Evolutionary conservation across 2,329 filamentous ascomycete species (phyloP).

Genomic region (Curvularia sp.): DNA sequence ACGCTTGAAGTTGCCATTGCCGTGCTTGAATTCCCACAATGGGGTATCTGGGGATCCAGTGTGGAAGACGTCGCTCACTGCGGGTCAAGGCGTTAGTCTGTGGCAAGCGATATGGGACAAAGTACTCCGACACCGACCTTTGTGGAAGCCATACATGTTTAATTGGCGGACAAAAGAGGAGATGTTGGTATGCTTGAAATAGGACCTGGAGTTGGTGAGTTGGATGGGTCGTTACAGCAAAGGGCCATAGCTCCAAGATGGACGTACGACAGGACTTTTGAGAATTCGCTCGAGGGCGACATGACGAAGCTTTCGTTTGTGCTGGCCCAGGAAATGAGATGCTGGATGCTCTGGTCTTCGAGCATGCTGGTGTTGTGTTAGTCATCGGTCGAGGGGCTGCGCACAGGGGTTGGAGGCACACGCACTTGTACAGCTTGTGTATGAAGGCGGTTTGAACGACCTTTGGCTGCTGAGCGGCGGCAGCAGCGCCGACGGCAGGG

Average conservation of each 20-base stretch:
- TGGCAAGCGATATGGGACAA: conserved; percentile 3
- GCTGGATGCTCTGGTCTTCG: conserved; percentile 89
- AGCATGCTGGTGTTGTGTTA: conserved; percentile 75
- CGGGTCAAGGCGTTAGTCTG: conserved; percentile 11
- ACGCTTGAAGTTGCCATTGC: conserved; percentile 94
- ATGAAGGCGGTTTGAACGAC: conserved; percentile 99
- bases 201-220: conserved; percentile 69
- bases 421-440: conserved; percentile 97
- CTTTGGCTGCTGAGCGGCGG: conserved; percentile 89
- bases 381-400: conserved; percentile 19
- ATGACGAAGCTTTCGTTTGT: conserved; percentile 98
- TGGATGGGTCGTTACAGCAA: conserved; percentile 32
- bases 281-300: conserved; percentile 96
- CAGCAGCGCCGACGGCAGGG: conserved; percentile 64
- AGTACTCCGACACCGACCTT: conserved; percentile 66
- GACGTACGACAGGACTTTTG: conserved; percentile 93
- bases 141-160: conserved; percentile 99
- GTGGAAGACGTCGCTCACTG: conserved; percentile 98
- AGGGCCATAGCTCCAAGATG: conserved; percentile 32
- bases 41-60: conserved; percentile 92
- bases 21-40: conserved; percentile 98
- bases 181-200: conserved; percentile 99
- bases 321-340: conserved; percentile 94
- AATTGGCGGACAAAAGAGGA: conserved; percentile 97
- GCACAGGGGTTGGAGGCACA: conserved; percentile 17